Evolutionary conservation across 148 eudicot species (phyloP), one percentile per base, ranked within the genome.

Genomic region (Beta vulgaris): DNA sequence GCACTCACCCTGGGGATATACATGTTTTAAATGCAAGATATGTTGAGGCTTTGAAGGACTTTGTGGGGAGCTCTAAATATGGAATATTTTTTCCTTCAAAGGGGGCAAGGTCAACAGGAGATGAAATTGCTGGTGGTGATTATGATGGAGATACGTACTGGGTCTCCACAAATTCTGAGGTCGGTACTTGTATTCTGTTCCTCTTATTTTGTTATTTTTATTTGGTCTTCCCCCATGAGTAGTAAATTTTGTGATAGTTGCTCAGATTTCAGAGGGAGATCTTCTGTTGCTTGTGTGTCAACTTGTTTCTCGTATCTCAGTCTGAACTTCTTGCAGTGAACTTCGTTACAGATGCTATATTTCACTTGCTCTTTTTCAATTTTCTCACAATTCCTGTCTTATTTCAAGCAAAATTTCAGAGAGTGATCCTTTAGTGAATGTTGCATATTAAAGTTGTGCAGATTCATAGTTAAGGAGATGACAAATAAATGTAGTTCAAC

Each of bases 41-140:
- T 59, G 72, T 85, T 2, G 68, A 84, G 76, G 81, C 69, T 15
- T 42, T 93, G 81, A 84, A 81, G 64, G 88, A 84, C 0, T 8
- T 83, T 64, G 86, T 93, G 10, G 97, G 98, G 13, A 86, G 86
- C 69, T 79, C 98, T 25, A 93, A 87, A 73, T 89, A 88, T 78
- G 97, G 80, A 23, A 91, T 89, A 63, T 89, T 93, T 72, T 93
- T 93, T 68, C 87, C 94, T 18, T 76, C 83, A 1, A 87, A 85
- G 58, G 98, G 98, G n/a, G 61, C 34, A 44, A 88, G 92, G 72
- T 88, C 93, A 8, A 85, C 84, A 61, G 97, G 84, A 4, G 87
- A 83, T 58, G 98, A 93, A 88, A 88, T 93, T 55, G 98, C 98
- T 15, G 91, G 88, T 64, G 97, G 98, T 44, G 98, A 93, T 75